Base-by-base conservation (phyloP, 2,329 filamentous ascomycete genomes). In the Sordariomycetes sp. region DNA sequence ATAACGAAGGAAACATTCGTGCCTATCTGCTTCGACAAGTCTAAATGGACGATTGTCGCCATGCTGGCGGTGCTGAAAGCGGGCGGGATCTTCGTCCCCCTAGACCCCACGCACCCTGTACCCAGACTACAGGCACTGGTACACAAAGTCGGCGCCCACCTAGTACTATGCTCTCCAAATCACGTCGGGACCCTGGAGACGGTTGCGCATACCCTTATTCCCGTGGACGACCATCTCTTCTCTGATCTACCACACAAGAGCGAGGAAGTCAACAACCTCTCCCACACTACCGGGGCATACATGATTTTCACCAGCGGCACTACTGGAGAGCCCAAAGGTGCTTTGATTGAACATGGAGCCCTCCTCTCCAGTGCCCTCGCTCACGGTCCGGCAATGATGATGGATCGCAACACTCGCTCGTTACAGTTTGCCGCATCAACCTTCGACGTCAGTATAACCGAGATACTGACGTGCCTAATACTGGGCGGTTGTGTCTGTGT, bases 241-340 rank as follows among this genome's bases (percentile, higher is more conserved):
- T 12, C 11, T 1, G 5, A 36, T 2, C 25, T 45, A 1, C 12
- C 30, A 2, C 33, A 38, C 2, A 20, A 38, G 2, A 21, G 2
- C 15, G 2, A 40, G 15, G 33, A 21, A 14, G 42, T 37, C 12
- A 29, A 10, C 3, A 37, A 39, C 6, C 44, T 39, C 5, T 45
- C 46, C 1, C 48, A 45, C n/a, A 43, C 53, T 6, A 30, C 29
- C 32, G 51, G 45, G 6, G 55, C 56, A 5, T 49, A 66, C 29
- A 57, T 69, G 32, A 50, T 68, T 23, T 68, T 69, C 46, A 69
- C 65, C 16, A 68, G 63, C 41, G 66, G 66, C 19, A 70, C 64
- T 10, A 68, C 65, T 1, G 62, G 61, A 6, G 46, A 58, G 1
- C 63, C 65, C 6, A 70, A 70, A 42, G 46, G 46, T 3, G 46